Evolutionary conservation across 192 early-diverging fungal genomes (phyloP).

Genomic region (Podochytrium sp.): DNA sequence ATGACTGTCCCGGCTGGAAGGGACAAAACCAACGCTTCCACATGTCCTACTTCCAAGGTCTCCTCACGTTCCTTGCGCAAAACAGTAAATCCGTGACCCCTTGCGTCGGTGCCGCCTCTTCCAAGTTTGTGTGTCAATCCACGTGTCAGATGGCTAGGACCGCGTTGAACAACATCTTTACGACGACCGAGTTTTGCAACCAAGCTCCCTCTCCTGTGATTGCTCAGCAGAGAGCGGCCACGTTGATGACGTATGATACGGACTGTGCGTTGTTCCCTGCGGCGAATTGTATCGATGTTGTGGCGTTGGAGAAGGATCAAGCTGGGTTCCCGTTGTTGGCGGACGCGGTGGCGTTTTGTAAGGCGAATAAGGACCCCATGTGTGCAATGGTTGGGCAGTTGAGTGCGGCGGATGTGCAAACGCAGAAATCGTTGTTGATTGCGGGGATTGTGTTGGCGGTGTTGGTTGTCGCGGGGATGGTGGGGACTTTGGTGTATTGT

Average conservation of each 20-base stretch:
- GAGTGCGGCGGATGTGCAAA: not conserved
- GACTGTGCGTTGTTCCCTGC: not conserved
- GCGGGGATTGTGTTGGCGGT: conserved; percentile 4
- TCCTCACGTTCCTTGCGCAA: conserved; percentile 5
- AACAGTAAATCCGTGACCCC: not conserved
- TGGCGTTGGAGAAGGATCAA: not conserved
- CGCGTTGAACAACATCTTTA: not conserved
- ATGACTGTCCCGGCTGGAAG: conserved; percentile 5
- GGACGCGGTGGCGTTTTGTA: not conserved
- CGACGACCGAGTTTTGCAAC: not conserved
- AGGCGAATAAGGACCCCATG: not conserved
- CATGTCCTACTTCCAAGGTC: conserved; percentile 1
- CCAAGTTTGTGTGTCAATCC: not conserved
- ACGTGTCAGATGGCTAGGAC: not conserved
- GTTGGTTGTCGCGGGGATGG: not conserved
- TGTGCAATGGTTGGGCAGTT: not conserved
- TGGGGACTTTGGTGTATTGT: not conserved
- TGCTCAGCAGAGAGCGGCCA: not conserved
- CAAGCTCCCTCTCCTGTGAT: not conserved
- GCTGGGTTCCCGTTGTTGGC: not conserved
- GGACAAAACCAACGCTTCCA: conserved; percentile 13
- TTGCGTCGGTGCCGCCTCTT: too few relatives aligned
- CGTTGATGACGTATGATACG: not conserved
- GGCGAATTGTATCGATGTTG: not conserved
- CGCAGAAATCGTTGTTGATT: not conserved